These are phyloP conservation scores for Aegilops speltoides DNA, from an alignment of 176 grass and related monocot genomes.

Conservation along the genomic window DNA sequence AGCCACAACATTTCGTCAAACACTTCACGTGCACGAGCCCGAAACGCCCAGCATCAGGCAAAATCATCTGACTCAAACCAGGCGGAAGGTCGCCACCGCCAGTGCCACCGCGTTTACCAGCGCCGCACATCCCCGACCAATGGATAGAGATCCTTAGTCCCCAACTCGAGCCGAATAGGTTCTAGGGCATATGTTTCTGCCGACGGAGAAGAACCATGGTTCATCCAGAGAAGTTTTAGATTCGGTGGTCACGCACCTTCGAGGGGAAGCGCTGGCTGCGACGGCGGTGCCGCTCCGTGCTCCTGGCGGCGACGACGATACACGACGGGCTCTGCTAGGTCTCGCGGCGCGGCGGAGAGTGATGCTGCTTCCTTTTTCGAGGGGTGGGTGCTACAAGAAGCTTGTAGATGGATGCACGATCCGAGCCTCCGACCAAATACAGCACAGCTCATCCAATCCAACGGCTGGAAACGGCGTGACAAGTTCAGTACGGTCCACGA, in stretches of 20 bases:
- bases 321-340: slow-evolving; percentile 1
- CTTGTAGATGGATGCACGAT: background rate
- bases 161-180: background rate
- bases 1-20: background rate
- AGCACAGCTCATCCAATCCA: background rate
- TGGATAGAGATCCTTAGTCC: background rate
- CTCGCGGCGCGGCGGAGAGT: background rate
- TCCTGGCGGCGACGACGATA: background rate
- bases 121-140: background rate
- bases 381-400: slow-evolving; percentile 5
- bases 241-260: background rate
- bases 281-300: background rate
- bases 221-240: background rate
- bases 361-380: slow-evolving; percentile 1
- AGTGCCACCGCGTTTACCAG: background rate
- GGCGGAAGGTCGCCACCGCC: background rate
- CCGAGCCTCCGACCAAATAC: background rate
- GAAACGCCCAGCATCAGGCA: background rate
- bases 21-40: background rate
- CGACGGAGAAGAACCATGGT: background rate
- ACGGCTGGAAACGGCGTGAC: background rate
- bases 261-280: background rate
- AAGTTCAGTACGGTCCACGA: background rate
- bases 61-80: background rate
- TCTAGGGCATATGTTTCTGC: background rate